Percentiles rank a stretch among this genome's conserved stretches.
These are phyloP conservation scores for Westerdykella aurantiaca DNA, from an alignment of 2,329 filamentous ascomycete species.

Conservation along the genomic window DNA sequence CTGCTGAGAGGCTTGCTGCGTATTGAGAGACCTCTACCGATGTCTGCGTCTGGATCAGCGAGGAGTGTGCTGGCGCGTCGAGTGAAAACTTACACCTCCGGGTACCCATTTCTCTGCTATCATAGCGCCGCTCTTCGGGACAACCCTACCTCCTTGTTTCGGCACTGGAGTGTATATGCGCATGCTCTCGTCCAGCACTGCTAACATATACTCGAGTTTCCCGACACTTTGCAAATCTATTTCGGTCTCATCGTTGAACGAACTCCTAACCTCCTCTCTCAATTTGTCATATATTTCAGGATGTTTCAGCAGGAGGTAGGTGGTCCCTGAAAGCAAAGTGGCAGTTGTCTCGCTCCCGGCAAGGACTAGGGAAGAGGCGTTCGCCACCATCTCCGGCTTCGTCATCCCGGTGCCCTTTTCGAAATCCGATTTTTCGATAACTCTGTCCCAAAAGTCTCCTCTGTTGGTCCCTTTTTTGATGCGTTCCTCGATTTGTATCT, in stretches of 20 bases:
- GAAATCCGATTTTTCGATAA: constrained; percentile 15
- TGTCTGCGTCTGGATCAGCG: constrained; percentile 4
- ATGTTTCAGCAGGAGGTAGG: constrained; percentile 19
- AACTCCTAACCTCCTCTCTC: constrained; percentile 11
- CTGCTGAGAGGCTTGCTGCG: constrained; percentile 11
- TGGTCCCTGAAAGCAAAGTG: constrained; percentile 27
- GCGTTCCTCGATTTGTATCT: constrained; percentile 19
- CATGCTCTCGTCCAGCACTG: constrained; percentile 13
- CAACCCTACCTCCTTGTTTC: constrained; percentile 5
- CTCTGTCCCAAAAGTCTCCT: constrained; percentile 17
- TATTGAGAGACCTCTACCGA: constrained; percentile 13
- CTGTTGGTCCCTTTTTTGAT: constrained; percentile 18
- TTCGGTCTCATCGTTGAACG: constrained; percentile 12
- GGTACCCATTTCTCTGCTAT: constrained; percentile 12
- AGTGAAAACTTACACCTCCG: constrained; percentile 10
- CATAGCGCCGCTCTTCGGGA: constrained; percentile 7
- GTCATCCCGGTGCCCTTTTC: constrained; percentile 29
- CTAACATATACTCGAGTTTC: constrained; percentile 13
- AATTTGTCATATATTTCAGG: constrained; percentile 10
- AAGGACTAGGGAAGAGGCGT: constrained; percentile 25
- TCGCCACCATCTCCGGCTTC: constrained; percentile 25
- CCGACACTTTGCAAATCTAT: constrained; percentile 10
- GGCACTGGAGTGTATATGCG: constrained; percentile 19
- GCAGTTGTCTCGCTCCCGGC: constrained; percentile 38
- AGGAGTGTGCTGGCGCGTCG: neutral